Percentiles rank a stretch among this genome's conserved stretches.
phyloP scores from a whole-genome alignment of 768 basidiomycete species.

The Strobilomyces echinocephalus region DNA sequence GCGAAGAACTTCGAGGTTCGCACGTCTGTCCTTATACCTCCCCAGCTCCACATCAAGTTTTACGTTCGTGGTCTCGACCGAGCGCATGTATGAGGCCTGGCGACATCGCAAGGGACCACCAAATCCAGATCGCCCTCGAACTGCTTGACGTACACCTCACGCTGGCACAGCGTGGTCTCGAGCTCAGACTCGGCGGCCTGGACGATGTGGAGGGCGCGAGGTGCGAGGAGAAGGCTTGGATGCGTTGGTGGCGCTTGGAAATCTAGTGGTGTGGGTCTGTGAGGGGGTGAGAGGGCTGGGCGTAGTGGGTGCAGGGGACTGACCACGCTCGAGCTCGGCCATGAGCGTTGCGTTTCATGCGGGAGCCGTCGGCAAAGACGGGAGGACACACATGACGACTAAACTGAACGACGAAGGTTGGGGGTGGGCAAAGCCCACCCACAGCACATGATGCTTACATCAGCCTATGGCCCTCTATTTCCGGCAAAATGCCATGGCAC shows the following conservation, averaged over 20 bases:
- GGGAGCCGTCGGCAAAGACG: constrained; percentile 5
- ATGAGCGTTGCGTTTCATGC: constrained; percentile 54
- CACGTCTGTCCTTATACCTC: constrained; percentile 49
- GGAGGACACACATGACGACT: constrained; percentile 19
- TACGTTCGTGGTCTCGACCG: constrained; percentile 55
- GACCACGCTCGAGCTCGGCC: constrained; percentile 32
- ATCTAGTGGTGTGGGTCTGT: too few species aligned
- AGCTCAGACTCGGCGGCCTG: constrained; percentile 53
- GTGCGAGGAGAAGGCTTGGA: constrained; percentile 55
- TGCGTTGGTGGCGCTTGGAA: constrained; percentile 65
- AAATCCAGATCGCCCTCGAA: constrained; percentile 69
- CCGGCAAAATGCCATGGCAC: too few species aligned
- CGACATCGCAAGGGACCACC: constrained; percentile 63
- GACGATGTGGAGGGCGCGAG: constrained; percentile 46
- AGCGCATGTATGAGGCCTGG: constrained; percentile 57
- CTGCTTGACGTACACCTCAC: constrained; percentile 55
- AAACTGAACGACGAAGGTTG: too few species aligned
- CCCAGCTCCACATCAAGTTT: constrained; percentile 51
- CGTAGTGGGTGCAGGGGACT: constrained; percentile 44
- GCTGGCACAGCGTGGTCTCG: constrained; percentile 64
- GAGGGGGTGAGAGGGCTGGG: constrained; percentile 25
- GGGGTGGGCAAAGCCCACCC: too few species aligned
- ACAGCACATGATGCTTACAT: too few species aligned
- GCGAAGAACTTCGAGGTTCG: constrained; percentile 61
- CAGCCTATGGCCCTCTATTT: too few species aligned